Base-by-base conservation (phyloP, 495 filamentous ascomycete genomes). In the Neurospora sp. region DNA sequence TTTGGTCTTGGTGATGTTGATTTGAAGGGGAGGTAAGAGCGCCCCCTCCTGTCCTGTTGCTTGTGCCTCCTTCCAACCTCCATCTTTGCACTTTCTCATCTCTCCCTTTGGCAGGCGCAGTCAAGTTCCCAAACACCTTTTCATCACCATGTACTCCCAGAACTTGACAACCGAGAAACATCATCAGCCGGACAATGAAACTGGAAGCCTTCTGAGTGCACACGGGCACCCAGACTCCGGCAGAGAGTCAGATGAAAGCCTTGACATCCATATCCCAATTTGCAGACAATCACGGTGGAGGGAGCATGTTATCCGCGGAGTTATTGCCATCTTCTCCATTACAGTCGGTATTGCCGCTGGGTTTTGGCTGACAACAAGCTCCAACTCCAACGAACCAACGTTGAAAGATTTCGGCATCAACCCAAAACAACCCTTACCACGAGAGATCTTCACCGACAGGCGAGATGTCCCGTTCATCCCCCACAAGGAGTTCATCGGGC, bases 401-500 rank as follows among this genome's bases (percentile, higher is more conserved):
- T 40, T 61, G 16, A 48, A 12, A n/a, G 31, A 31, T n/a, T 71
- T 71, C 17, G 70, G 44, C 44, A 71, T 71, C 22, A 71, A 71
- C 31, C 38, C 44, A 12, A 59, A 38, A 3, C 61, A 35, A 7
- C 70, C 70, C 10, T 53, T 71, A 12, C 70, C 70, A 22, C 42
- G 22, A 14, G 27, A 53, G 16, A 53, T 71, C 20, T 71, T 71
- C 9, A 71, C 44, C 16, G 35, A 61, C 16, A 40, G 70, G 16
- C 41, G 53, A 37, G 35, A 71, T 59, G 70, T 71, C 31, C 27
- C 70, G 0, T 71, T 7, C 27, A 59, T 71, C 31, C 44, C 70
- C 8, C 44, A 71, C 31, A 31, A 10, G n/a, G 70, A 71, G 42
- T 71, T 53, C 70, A 71, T 71, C 20, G 70, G 70, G 3, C 42